Base-by-base conservation (phyloP, 345 rosid genomes). In the Gossypium herbaceum region DNA sequence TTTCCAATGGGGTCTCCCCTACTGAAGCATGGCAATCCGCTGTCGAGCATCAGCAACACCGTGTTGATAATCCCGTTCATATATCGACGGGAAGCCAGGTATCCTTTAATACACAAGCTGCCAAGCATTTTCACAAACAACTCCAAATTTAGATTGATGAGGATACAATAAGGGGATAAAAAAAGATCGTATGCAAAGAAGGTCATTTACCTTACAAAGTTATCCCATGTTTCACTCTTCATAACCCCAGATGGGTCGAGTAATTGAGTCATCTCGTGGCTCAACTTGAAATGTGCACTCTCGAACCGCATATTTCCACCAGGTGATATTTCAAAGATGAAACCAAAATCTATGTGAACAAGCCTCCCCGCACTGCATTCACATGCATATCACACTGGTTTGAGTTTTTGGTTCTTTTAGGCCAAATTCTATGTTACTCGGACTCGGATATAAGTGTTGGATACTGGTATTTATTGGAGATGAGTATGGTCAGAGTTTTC, bases 231-330 rank as follows among this genome's bases (percentile, higher is more conserved):
- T 52, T 93, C 94, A 76, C 99, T 93, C 81, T 93, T 96, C 98
- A 96, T 90, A 64, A 83, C 87, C 55, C 97, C 95, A 0, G 98
- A 92, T 7, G 98, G 99, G 63, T 96, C 98, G 51, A 92, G 84
- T 65, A 96, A 83, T 57, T 96, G 99, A 62, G 99, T 96, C 99
- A 96, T 93, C 85, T 96, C 99, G 66, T 96, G 98, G 86, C 98
- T 96, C 86, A 96, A 85, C 82, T 96, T 96, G 85, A 96, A 93
- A 84, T 96, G 97, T 24, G 98, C 99, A 76, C 91, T 96, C 84
- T 96, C 99, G 41, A 96, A 96, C 50, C 97, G 86, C 98, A 93
- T 92, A 80, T 96, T 96, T 59, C 97, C 91, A 76, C 99, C 98
- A 8, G 99, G 95, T 12, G 98, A 96, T 11, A 86, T 96, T 85